Evolutionary conservation across 768 basidiomycete genomes (phyloP).

Genomic region (Chlorophyllum brunneum): DNA sequence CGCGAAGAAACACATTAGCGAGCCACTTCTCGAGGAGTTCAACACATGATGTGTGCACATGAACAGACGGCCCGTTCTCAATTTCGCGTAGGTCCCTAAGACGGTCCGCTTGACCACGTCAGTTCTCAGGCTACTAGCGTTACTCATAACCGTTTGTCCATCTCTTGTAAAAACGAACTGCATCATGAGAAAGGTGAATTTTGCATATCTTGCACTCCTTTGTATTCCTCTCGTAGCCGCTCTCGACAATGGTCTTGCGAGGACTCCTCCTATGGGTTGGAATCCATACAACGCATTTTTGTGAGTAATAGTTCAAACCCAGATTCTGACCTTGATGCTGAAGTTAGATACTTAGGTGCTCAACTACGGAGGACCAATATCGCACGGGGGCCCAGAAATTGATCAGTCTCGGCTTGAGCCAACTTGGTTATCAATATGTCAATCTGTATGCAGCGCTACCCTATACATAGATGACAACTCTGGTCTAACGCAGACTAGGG

Average conservation of each 20-base stretch:
- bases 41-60: conserved; percentile 10
- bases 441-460: conserved; percentile 28
- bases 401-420: conserved; percentile 31
- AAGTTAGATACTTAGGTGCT: conserved; percentile 27
- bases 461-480: not conserved
- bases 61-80: conserved; percentile 5
- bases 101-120: not conserved
- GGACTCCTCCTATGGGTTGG: conserved; percentile 45
- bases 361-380: conserved; percentile 39
- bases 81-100: not conserved
- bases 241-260: conserved; percentile 37
- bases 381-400: conserved; percentile 34
- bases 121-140: not conserved
- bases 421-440: conserved; percentile 38
- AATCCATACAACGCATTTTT: conserved; percentile 46
- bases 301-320: conserved; percentile 23
- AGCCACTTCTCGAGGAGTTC: not conserved
- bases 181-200: conserved; percentile 5
- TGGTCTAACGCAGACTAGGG: conserved; percentile 22
- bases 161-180: not conserved
- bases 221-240: conserved; percentile 14
- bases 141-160: not conserved
- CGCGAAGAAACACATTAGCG: no score
- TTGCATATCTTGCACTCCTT: conserved; percentile 3
- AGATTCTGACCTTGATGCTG: not conserved